Evolutionary conservation across 768 basidiomycete genomes (phyloP).

Genomic region (Kwoniella shandongensis): DNA sequence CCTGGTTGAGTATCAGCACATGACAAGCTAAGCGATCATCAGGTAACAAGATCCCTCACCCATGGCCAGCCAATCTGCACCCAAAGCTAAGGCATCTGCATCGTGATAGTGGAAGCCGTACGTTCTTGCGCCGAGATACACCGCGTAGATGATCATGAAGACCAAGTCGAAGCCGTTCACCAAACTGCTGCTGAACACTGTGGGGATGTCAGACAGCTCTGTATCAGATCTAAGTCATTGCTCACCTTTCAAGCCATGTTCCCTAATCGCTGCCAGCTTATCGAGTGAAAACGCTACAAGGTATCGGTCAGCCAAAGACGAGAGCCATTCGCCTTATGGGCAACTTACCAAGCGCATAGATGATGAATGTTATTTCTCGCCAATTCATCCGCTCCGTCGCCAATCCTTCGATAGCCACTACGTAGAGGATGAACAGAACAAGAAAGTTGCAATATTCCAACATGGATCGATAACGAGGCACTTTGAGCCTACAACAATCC

Average conservation of each 20-base stretch:
- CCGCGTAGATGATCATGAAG: constrained; percentile 76
- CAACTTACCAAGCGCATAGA: constrained; percentile 56
- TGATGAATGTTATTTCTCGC: constrained; percentile 73
- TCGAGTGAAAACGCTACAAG: constrained; percentile 78
- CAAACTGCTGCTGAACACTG: constrained; percentile 48
- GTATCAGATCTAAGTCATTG: constrained; percentile 52
- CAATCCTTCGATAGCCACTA: constrained; percentile 76
- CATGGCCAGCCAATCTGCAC: constrained; percentile 79
- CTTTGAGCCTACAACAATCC: constrained; percentile 63
- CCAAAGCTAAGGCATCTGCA: constrained; percentile 66
- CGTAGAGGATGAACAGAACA: constrained; percentile 78
- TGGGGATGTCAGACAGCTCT: background rate
- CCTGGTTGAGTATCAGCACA: constrained; percentile 29
- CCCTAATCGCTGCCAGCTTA: constrained; percentile 91
- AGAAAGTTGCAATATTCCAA: constrained; percentile 88
- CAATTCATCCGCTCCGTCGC: constrained; percentile 64
- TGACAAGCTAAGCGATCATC: background rate
- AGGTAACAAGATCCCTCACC: constrained; percentile 54
- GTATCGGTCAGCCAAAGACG: constrained; percentile 43
- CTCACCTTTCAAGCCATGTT: constrained; percentile 83
- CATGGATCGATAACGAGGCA: constrained; percentile 85
- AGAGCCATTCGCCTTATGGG: background rate
- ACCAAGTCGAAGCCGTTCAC: constrained; percentile 87
- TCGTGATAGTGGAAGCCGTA: constrained; percentile 72
- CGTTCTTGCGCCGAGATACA: constrained; percentile 73